Conservation (phyloP, 169 alveolate genomes). For the Plasmodium berghei region DNA sequence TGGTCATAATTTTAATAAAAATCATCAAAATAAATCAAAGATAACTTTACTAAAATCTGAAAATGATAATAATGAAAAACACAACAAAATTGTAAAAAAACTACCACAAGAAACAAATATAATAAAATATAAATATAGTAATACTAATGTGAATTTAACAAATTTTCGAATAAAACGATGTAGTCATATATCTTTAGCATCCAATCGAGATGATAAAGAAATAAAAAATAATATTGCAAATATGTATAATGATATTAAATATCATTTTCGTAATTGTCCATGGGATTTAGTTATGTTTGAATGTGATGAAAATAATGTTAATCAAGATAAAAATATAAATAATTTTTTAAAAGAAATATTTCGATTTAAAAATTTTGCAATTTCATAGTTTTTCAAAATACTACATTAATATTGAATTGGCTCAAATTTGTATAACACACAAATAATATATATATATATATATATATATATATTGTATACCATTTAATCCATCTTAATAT, state of each 20-base stretch:
- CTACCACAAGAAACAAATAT: neutral
- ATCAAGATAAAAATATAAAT: constrained; percentile 3
- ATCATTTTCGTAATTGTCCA: constrained; percentile 33
- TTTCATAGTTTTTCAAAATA: constrained; percentile 2
- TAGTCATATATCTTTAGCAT: constrained; percentile 69
- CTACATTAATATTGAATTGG: too few relatives aligned
- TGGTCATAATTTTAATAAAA: too few relatives aligned
- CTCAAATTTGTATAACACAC: neutral
- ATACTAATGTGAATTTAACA: constrained; percentile 30
- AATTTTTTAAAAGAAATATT: constrained; percentile 63
- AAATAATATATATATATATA: neutral
- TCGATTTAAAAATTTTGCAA: constrained; percentile 51
- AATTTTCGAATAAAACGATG: constrained; percentile 62
- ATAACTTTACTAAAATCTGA: too few relatives aligned
- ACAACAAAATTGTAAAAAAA: neutral
- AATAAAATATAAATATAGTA: constrained; percentile 31
- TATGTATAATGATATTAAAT: constrained; percentile 64
- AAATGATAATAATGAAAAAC: too few relatives aligned
- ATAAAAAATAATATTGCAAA: constrained; percentile 59
- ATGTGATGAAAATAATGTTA: constrained; percentile 9
- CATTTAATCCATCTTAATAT: neutral
- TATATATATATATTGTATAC: neutral
- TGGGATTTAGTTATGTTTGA: constrained; percentile 76
- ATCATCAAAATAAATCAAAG: too few relatives aligned
- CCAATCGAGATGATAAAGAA: constrained; percentile 28